Evolutionary conservation across 2,329 filamentous ascomycete genomes (phyloP).

Genomic region (Biscogniauxia marginata): DNA sequence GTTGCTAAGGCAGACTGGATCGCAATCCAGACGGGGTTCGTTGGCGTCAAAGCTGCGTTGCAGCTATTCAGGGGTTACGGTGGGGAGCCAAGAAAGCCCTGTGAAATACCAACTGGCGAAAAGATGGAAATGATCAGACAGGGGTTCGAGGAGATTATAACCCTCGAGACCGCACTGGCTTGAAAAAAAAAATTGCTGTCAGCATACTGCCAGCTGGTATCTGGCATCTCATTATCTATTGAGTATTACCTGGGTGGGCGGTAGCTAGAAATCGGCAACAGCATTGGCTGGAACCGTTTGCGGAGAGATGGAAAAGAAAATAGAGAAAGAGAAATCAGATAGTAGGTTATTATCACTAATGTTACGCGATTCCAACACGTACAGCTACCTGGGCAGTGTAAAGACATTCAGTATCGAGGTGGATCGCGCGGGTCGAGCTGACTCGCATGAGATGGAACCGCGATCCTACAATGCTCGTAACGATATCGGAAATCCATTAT

Average conservation of each 20-base stretch:
- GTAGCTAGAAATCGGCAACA: too few species aligned
- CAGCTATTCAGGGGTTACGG: slow-evolving; percentile 40
- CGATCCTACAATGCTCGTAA: background rate
- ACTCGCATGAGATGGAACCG: background rate
- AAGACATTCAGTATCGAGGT: background rate
- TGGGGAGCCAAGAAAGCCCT: slow-evolving; percentile 40
- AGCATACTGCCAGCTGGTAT: too few species aligned
- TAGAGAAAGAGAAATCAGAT: background rate
- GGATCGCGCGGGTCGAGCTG: too few species aligned
- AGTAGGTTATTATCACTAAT: background rate
- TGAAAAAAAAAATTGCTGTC: background rate
- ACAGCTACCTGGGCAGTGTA: background rate
- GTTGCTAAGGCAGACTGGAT: slow-evolving; percentile 47
- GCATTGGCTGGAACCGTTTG: background rate
- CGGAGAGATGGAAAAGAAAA: background rate
- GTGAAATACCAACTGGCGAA: slow-evolving; percentile 34
- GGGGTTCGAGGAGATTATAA: slow-evolving; percentile 37
- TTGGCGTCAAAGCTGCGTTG: slow-evolving; percentile 47
- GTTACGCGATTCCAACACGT: background rate
- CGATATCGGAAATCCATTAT: background rate
- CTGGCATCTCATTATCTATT: background rate
- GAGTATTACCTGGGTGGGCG: too few species aligned
- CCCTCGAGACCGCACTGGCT: slow-evolving; percentile 22
- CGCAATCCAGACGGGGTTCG: slow-evolving; percentile 48
- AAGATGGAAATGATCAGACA: slow-evolving; percentile 34